A percentile compares a stretch with the other conserved stretches of the same genome.
Conservation (phyloP, 2,329 filamentous ascomycete genomes). For the Pseudocercospora pini-densiflorae region DNA sequence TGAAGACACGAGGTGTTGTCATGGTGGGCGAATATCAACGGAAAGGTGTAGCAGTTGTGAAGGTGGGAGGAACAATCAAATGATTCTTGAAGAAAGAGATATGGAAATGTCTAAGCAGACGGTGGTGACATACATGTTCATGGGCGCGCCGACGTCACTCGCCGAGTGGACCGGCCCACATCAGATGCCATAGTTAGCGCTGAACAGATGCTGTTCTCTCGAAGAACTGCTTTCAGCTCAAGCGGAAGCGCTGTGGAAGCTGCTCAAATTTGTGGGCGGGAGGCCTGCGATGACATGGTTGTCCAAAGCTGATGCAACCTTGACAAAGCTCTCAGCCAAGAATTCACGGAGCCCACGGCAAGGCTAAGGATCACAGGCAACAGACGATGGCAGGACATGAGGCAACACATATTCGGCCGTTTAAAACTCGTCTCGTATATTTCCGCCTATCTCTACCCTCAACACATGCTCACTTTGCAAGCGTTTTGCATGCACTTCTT, state of each 20-base stretch:
- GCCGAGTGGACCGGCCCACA: background rate
- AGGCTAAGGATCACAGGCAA: background rate
- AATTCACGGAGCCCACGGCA: background rate
- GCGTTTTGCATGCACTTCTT: constrained; percentile 12
- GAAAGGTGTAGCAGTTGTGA: background rate
- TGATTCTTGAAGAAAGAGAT: background rate
- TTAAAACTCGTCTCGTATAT: constrained; percentile 16
- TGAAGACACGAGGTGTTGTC: constrained; percentile 56
- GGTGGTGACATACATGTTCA: background rate
- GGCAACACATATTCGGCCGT: background rate
- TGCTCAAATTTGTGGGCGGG: background rate
- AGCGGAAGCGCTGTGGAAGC: background rate
- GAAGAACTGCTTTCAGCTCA: background rate
- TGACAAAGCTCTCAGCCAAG: background rate
- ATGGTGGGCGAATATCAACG: constrained; percentile 20
- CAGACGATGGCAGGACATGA: background rate
- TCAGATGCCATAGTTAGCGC: background rate
- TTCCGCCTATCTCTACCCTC: constrained; percentile 17
- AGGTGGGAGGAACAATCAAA: background rate
- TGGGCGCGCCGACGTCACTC: background rate
- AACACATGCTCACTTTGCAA: constrained; percentile 16
- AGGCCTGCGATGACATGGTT: background rate
- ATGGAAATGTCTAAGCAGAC: background rate
- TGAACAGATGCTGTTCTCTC: background rate
- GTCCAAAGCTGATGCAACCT: background rate